Evolutionary conservation across 108 stramenopile genomes (phyloP).

Genomic region (Bacterosira constricta): DNA sequence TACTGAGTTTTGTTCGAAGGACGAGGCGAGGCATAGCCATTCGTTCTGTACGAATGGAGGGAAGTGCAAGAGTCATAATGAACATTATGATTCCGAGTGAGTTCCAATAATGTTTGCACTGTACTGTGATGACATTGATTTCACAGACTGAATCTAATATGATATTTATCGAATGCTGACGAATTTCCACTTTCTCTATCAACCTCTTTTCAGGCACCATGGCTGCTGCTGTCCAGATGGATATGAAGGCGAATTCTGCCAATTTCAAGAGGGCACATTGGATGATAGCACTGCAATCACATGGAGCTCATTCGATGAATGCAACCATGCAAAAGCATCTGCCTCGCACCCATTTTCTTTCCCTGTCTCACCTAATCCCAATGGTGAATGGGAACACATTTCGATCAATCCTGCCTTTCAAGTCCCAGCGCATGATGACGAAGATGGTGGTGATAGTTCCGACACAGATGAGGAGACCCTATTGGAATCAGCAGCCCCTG

Average conservation of each 20-base stretch:
- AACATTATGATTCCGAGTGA: slow-evolving; percentile 26
- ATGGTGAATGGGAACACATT: slow-evolving; percentile 15
- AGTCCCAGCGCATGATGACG: background rate
- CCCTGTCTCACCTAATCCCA: background rate
- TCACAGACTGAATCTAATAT: too few species aligned
- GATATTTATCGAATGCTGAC: too few species aligned
- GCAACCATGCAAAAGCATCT: slow-evolving; percentile 8
- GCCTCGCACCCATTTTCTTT: background rate
- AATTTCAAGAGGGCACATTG: slow-evolving; percentile 28
- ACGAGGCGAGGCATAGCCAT: slow-evolving; percentile 19
- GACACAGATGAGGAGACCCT: background rate
- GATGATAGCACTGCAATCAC: slow-evolving; percentile 21
- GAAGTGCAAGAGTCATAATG: slow-evolving; percentile 32
- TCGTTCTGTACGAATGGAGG: slow-evolving; percentile 47
- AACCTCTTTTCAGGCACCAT: slow-evolving; percentile 15
- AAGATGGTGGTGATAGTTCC: background rate
- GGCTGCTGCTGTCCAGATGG: slow-evolving; percentile 48
- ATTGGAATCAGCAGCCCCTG: background rate
- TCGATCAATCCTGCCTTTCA: slow-evolving; percentile 10
- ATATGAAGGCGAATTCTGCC: slow-evolving; percentile 45
- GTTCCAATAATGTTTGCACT: too few species aligned
- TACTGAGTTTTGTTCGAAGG: slow-evolving; percentile 41
- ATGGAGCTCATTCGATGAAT: slow-evolving; percentile 36
- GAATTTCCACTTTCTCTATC: background rate
- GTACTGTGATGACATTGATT: too few species aligned